Evolutionary conservation across 225 moss, liverwort and hornwort genomes (phyloP), one percentile per base, ranked within the genome.

Genomic region (Anthoceros angustus): DNA sequence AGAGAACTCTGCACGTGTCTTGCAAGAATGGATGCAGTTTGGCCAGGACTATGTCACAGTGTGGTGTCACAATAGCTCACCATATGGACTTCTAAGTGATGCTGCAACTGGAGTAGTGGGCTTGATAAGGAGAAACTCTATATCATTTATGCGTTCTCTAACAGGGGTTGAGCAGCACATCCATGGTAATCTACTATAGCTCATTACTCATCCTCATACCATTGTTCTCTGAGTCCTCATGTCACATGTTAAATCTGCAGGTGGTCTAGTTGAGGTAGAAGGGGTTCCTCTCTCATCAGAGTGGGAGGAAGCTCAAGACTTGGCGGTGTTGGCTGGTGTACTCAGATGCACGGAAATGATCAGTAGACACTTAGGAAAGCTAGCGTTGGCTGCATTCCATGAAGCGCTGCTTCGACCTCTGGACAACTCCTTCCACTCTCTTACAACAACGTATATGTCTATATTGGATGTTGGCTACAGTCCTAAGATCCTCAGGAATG

Each of bases 1-100:
- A 49, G 77, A 79, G 48, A 82, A 74, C 70, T 79, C 71, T 78
- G 82, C 82, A 41, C 82, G 72, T 48, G 64, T 74, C 67, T 76
- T 92, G 72, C 82, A 98, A 67, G 88, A 81, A 71, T 98, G 98
- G 98, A 87, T 81, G 74, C 78, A 66, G 70, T 92, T 98, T 71
- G 78, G 82, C 63, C 68, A 62, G 69, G 82, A 77, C 14, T 98
- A 98, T 67, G 25, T 84, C 11, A 79, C 75, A 66, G 75, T 82
- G 25, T 98, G 88, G 92, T 81, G 67, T 67, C 78, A 73, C 40
- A 77, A 82, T 45, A 88, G 80, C 73, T 74, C 68, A 64, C 86
- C 92, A 42, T 87, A 80, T 68, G 81, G 83, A 62, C 72, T 98
- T 62, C 79, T 82, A 63, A 71, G 76, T 26, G 87, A 98, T 72